Conservation (phyloP, 2,329 filamentous ascomycete genomes). For the Pseudogymnoascus pannorum region DNA sequence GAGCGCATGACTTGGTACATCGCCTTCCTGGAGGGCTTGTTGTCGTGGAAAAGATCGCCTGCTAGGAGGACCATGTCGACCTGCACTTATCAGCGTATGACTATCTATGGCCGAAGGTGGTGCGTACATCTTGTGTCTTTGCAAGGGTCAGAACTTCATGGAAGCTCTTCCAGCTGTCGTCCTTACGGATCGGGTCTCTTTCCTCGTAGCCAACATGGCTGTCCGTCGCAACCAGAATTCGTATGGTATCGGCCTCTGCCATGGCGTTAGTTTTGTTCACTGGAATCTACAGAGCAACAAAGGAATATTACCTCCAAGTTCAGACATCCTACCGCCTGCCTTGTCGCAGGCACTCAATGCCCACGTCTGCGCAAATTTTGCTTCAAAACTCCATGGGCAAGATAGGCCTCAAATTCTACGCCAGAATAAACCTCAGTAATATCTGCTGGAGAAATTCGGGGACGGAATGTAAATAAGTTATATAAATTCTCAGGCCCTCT, state of each 20-base stretch:
- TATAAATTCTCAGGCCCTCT: neutral
- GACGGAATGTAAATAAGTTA: neutral
- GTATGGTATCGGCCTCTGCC: slow-evolving; percentile 67
- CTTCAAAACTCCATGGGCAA: slow-evolving; percentile 1
- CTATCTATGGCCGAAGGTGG: slow-evolving; percentile 11
- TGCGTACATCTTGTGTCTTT: slow-evolving; percentile 64
- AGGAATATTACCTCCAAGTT: slow-evolving; percentile 8
- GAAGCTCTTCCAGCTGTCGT: slow-evolving; percentile 95
- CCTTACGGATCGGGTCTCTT: slow-evolving; percentile 84
- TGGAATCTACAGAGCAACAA: neutral
- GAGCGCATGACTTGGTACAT: slow-evolving; percentile 98
- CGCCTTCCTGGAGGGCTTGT: slow-evolving; percentile 90
- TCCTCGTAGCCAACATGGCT: slow-evolving; percentile 98
- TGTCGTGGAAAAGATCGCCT: slow-evolving; percentile 95
- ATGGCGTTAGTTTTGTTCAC: slow-evolving; percentile 11
- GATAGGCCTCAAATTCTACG: neutral
- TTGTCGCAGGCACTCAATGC: neutral
- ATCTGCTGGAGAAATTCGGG: neutral
- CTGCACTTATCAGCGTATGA: slow-evolving; percentile 28
- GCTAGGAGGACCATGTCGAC: slow-evolving; percentile 95
- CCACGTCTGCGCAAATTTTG: slow-evolving; percentile 5
- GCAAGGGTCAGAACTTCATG: slow-evolving; percentile 91
- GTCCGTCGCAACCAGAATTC: slow-evolving; percentile 88
- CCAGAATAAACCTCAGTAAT: neutral
- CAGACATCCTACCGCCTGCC: slow-evolving; percentile 4